Percentiles rank a stretch among this genome's conserved stretches.
Evolutionary conservation across 2,329 filamentous ascomycete species (phyloP).

Genomic region (Fusarium nodosum): DNA sequence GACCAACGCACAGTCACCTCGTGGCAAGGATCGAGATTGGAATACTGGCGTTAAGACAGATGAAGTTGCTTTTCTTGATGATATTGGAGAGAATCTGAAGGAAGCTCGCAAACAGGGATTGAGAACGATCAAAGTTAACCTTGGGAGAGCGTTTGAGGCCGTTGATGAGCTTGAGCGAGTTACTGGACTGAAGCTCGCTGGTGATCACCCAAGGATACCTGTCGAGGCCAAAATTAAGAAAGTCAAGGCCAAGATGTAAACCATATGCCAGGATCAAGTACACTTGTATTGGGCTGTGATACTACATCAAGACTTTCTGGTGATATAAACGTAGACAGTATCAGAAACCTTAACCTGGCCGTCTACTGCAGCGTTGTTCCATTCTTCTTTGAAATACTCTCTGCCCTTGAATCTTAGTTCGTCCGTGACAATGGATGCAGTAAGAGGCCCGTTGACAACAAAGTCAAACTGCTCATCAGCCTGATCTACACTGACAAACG

Average conservation of each 20-base stretch:
- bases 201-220: slow-evolving; percentile 65
- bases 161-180: slow-evolving; percentile 83
- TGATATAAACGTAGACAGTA: slow-evolving; percentile 52
- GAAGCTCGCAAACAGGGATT: slow-evolving; percentile 81
- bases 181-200: slow-evolving; percentile 75
- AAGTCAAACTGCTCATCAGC: slow-evolving; percentile 51
- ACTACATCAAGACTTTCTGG: slow-evolving; percentile 34
- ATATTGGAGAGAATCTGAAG: slow-evolving; percentile 94
- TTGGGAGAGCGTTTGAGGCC: slow-evolving; percentile 83
- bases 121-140: slow-evolving; percentile 83
- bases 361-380: slow-evolving; percentile 50
- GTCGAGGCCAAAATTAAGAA: slow-evolving; percentile 55
- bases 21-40: slow-evolving; percentile 61
- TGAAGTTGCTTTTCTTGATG: slow-evolving; percentile 90
- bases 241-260: slow-evolving; percentile 60
- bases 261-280: too few species aligned
- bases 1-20: slow-evolving; percentile 59
- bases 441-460: slow-evolving; percentile 42
- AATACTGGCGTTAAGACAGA: slow-evolving; percentile 66
- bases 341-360: slow-evolving; percentile 50
- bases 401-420: slow-evolving; percentile 46
- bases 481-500: slow-evolving; percentile 45
- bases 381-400: slow-evolving; percentile 51
- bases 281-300: too few species aligned
- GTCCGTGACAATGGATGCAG: slow-evolving; percentile 33